phyloP scores from a whole-genome alignment of 169 alveolate genomes.

The Plasmodium billcollinsi region DNA sequence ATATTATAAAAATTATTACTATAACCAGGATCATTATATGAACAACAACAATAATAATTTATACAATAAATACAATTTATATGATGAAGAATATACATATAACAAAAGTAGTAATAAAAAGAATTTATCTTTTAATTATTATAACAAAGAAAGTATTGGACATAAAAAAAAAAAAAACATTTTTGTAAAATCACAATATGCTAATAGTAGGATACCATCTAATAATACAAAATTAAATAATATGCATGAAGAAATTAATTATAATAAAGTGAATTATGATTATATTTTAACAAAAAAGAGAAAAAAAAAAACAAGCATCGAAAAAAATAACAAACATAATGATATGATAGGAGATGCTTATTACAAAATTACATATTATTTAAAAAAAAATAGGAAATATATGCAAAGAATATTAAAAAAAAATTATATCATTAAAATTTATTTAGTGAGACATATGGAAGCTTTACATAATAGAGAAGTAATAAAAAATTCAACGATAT shows the following conservation, averaged over 20 bases:
- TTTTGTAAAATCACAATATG: slow-evolving; percentile 1
- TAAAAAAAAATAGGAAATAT: slow-evolving; percentile 63
- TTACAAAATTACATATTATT: slow-evolving; percentile 31
- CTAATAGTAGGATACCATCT: neutral
- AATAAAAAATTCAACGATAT: slow-evolving; percentile 2
- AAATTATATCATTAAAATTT: slow-evolving; percentile 48
- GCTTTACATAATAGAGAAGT: slow-evolving; percentile 59
- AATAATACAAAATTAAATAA: too few species aligned
- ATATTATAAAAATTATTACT: too few species aligned
- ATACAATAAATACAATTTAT: too few species aligned
- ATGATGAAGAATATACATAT: too few species aligned
- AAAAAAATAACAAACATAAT: slow-evolving; percentile 3
- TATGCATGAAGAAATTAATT: neutral
- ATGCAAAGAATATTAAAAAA: slow-evolving; percentile 35
- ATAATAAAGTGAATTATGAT: neutral
- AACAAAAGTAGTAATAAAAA: too few species aligned
- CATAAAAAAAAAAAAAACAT: neutral
- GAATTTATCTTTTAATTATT: neutral
- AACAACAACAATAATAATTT: too few species aligned
- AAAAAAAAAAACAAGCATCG: neutral
- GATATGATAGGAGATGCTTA: slow-evolving; percentile 40
- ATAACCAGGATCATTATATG: too few species aligned
- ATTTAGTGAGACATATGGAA: slow-evolving; percentile 73
- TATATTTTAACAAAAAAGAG: neutral
- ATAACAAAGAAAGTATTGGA: slow-evolving; percentile 10